Evolutionary conservation across 768 basidiomycete species (phyloP), one percentile per base, ranked within the genome.

Genomic region (Leccinum uliginosum): DNA sequence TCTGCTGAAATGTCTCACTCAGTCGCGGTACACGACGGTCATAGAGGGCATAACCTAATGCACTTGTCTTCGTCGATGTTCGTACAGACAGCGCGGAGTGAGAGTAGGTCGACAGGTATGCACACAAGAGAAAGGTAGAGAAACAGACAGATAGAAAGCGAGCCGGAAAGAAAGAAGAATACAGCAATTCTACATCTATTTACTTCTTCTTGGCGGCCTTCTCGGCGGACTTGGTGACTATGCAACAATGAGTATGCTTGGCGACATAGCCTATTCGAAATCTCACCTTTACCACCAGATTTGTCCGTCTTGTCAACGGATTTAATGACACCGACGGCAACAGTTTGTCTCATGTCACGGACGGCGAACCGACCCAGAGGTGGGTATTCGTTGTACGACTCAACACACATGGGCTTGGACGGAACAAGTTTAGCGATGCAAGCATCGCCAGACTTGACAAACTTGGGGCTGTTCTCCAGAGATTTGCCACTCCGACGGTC

Each of bases 311-410:
- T 96, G 54, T 97, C 94, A 62, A 97, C 94, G 59, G 86, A 84
- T 83, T 98, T 98, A 85, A 98, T 97, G 80, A 98, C 90, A 78
- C 94, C 94, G 69, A 97, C 94, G 64, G 94, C 94, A 62, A 99
- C 96, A 62, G 96, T 97, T 81, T 98, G 95, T 76, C 95, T 89
- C 95, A 98, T 97, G 83, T 97, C 94, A 87, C 94, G 94, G 75
- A 97, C 94, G 70, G 94, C 94, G 80, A 96, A 96, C 75, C 96
- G 95, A 82, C 97, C 96, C 64, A 99, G 89, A 77, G 97, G 97
- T 67, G 97, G 96, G 80, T 98, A 99, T 77, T 94, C 91, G 72
- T 88, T 87, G 85, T 94, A 97, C 43, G 89, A 84, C 82, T 95
- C 86, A 60, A 89, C 88, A 79, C 87, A 89, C 89, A 96, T 93